phyloP scores from a whole-genome alignment of 23 red algal species.

The Agarophyton chilense region DNA sequence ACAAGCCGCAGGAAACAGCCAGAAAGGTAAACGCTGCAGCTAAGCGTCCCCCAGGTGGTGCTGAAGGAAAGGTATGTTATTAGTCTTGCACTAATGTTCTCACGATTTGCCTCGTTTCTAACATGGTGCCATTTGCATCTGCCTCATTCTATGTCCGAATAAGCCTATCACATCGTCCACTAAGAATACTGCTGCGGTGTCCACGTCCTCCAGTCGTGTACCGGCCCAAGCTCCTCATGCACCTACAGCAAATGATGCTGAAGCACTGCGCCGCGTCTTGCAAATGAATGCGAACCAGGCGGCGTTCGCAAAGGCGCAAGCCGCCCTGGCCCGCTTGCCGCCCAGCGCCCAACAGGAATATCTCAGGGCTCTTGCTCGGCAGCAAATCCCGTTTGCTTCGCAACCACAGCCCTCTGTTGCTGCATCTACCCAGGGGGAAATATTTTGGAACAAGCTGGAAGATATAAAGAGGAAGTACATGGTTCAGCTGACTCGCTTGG shows the following conservation, averaged over 20 bases:
- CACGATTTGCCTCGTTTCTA: not conserved
- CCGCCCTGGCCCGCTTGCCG: not conserved
- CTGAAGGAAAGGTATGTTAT: not conserved
- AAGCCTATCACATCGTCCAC: not conserved
- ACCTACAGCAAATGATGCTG: not conserved
- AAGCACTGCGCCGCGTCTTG: conserved; percentile 1
- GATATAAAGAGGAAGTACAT: conserved; percentile 28
- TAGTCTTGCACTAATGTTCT: not conserved
- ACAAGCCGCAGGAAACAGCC: not conserved
- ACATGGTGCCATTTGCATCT: not conserved
- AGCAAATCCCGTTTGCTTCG: too few relatives aligned
- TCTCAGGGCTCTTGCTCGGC: too few relatives aligned
- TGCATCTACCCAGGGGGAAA: too few relatives aligned
- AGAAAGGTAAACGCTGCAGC: not conserved
- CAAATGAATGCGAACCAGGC: conserved; percentile 27
- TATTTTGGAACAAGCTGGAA: conserved; percentile 41
- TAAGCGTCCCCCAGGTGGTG: not conserved
- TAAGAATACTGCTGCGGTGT: not conserved
- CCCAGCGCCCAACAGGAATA: too few relatives aligned
- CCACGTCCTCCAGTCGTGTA: not conserved
- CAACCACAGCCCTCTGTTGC: too few relatives aligned
- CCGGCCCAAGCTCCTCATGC: not conserved
- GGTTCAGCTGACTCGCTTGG: not conserved
- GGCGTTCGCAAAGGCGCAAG: not conserved
- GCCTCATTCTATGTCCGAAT: not conserved